Percentiles rank a stretch among this genome's conserved stretches.
Conservation (phyloP, 768 basidiomycete species). For the Boletus rufocinnamomeus region DNA sequence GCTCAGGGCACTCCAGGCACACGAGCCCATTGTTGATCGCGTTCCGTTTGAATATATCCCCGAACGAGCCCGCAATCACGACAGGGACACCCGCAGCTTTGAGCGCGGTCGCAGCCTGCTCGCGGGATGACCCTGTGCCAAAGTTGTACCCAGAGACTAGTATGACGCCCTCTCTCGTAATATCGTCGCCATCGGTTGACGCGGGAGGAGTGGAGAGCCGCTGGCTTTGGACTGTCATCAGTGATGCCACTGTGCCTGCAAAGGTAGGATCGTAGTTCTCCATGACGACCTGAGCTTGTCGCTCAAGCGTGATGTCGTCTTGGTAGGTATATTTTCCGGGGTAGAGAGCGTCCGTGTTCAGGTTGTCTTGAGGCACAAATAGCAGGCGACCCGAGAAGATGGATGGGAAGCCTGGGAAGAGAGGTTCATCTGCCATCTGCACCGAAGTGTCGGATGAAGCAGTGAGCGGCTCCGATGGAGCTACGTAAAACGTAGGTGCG, state of each 20-base stretch:
- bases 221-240: constrained; percentile 37
- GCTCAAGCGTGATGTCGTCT: constrained; percentile 94
- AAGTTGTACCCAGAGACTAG: constrained; percentile 97
- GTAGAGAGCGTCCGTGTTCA: constrained; percentile 98
- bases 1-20: constrained; percentile 88
- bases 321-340: constrained; percentile 99
- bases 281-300: constrained; percentile 97
- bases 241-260: constrained; percentile 63
- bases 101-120: constrained; percentile 97
- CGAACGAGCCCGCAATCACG: constrained; percentile 97
- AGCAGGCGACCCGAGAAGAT: constrained; percentile 83
- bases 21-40: constrained; percentile 98
- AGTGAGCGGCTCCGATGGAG: constrained; percentile 32
- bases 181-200: constrained; percentile 12
- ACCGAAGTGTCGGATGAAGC: constrained; percentile 33
- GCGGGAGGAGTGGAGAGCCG: constrained; percentile 21
- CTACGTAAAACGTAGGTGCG: constrained; percentile 61
- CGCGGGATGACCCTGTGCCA: constrained; percentile 96
- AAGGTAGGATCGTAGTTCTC: constrained; percentile 97
- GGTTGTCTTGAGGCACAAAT: constrained; percentile 94
- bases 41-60: constrained; percentile 99
- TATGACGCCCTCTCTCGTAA: constrained; percentile 62
- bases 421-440: constrained; percentile 50
- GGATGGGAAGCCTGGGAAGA: constrained; percentile 81
- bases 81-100: constrained; percentile 91